Evolutionary conservation across 139 green algal species (phyloP).

Genomic region (Chloropicon primus): DNA sequence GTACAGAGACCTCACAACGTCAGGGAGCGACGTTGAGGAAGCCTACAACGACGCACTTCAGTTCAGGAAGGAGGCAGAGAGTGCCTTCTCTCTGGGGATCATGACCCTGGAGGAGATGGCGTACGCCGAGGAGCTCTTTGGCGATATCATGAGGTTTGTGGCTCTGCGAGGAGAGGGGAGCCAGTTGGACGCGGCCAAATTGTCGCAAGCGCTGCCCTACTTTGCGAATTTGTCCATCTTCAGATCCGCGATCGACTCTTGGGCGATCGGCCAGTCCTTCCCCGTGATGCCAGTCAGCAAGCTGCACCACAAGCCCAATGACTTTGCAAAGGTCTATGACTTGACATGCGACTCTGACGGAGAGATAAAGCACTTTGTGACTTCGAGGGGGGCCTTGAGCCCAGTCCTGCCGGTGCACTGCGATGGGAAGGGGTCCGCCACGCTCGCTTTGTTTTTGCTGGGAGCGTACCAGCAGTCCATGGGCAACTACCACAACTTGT

Average conservation of each 20-base stretch:
- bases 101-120: slow-evolving; percentile 42
- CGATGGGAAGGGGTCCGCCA: slow-evolving; percentile 23
- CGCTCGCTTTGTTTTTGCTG: slow-evolving; percentile 36
- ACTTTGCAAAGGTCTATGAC: slow-evolving; percentile 37
- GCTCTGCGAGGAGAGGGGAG: slow-evolving; percentile 10
- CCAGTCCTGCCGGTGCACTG: slow-evolving; percentile 34
- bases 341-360: slow-evolving; percentile 53
- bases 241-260: slow-evolving; percentile 39
- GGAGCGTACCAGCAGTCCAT: slow-evolving; percentile 44
- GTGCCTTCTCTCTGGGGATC: slow-evolving; percentile 47
- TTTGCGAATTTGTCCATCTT: slow-evolving; percentile 46
- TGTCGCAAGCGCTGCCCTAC: slow-evolving; percentile 1
- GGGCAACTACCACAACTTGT: slow-evolving; percentile 50
- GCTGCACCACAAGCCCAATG: slow-evolving; percentile 33
- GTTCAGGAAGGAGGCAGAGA: slow-evolving; percentile 43
- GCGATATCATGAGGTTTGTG: slow-evolving; percentile 17
- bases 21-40: slow-evolving; percentile 17
- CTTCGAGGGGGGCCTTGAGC: slow-evolving; percentile 11
- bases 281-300: slow-evolving; percentile 43
- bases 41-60: slow-evolving; percentile 42
- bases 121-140: slow-evolving; percentile 34
- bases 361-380: slow-evolving; percentile 41
- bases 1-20: background rate
- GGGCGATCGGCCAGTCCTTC: slow-evolving; percentile 57
- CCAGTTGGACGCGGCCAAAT: slow-evolving; percentile 9